Base-by-base conservation (phyloP, 2,329 filamentous ascomycete genomes). In the Didymella pinodella region DNA sequence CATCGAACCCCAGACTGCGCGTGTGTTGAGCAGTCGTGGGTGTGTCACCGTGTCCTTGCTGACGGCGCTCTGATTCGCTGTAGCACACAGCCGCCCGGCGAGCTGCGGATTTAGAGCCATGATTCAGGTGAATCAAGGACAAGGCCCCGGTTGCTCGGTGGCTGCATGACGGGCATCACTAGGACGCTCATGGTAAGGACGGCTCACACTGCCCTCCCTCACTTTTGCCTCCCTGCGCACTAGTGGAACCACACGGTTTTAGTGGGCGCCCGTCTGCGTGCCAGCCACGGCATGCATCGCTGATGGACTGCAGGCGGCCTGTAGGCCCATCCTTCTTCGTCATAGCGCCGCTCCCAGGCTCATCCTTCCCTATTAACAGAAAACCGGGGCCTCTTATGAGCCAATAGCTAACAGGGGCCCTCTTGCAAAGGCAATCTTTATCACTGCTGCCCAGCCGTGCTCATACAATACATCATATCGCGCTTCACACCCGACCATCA, bases 281-380 rank as follows among this genome's bases (percentile, higher is more conserved):
- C 66, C 65, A 64, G 63, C 60, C 66, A 65, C 65, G 65, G 66
- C 63, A 67, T 65, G 66, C 68, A 68, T 64, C 64, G 63, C 65
- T 67, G 62, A 66, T 68, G 67, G 64, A 54, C 66, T 71, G 66
- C 66, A 66, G 66, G 54, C 60, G 64, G 67, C 65, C 71, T 74
- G 71, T 72, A 62, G 64, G 62, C 66, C 61, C 70, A 67, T 64
- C 72, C 72, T 67, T 68, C 66, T 72, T 74, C 73, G 74, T 76
- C 74, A 76, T 76, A 69, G 73, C 72, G 70, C 67, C 41, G 52
- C 64, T 67, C 54, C 62, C 69, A 74, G 69, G 62, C 68, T 61
- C 65, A 67, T 73, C 72, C 72, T 73, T 71, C 70, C 72, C 70
- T 75, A 75, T 75, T 75, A 76, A 73, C 70, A 65, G 66, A 72